Conservation (phyloP, 257 asterid genomes). For the Marsdenia floribunda region DNA sequence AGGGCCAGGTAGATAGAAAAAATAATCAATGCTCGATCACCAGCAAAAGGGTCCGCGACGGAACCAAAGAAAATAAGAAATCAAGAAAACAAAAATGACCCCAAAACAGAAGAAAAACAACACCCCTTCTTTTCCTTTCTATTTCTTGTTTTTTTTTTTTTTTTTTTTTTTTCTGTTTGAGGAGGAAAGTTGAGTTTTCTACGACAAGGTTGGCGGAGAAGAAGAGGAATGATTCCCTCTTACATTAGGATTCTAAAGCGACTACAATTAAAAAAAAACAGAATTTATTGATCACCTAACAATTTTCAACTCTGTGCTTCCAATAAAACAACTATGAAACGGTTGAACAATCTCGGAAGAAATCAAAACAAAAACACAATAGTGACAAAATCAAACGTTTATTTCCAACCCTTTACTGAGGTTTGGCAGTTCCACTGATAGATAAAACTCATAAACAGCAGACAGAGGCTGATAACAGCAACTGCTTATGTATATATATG, state of each 20-base stretch:
- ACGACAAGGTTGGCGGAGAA: conserved; percentile 30
- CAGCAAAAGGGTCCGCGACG: conserved; percentile 15
- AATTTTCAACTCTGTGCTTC: background rate
- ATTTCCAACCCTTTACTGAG: background rate
- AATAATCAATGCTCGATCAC: background rate
- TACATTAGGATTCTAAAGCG: conserved; percentile 16
- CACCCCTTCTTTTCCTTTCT: background rate
- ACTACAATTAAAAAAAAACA: background rate
- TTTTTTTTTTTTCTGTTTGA: no score
- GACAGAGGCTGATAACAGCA: background rate
- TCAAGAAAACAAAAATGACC: background rate
- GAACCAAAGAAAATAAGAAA: conserved; percentile 22
- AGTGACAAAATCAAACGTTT: conserved; percentile 8
- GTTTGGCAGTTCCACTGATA: conserved; percentile 16
- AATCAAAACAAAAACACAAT: conserved; percentile 7
- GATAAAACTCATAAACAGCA: conserved; percentile 4
- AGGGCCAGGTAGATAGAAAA: background rate
- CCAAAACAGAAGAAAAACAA: background rate
- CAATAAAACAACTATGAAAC: background rate
- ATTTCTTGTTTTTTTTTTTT: conserved; percentile 3
- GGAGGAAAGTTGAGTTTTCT: background rate
- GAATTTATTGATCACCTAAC: background rate
- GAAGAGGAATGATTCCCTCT: conserved; percentile 12
- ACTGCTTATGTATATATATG: background rate
- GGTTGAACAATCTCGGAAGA: conserved; percentile 1